phyloP scores from a whole-genome alignment of 192 early-diverging fungal genomes.

The Entrophospora sp. region DNA sequence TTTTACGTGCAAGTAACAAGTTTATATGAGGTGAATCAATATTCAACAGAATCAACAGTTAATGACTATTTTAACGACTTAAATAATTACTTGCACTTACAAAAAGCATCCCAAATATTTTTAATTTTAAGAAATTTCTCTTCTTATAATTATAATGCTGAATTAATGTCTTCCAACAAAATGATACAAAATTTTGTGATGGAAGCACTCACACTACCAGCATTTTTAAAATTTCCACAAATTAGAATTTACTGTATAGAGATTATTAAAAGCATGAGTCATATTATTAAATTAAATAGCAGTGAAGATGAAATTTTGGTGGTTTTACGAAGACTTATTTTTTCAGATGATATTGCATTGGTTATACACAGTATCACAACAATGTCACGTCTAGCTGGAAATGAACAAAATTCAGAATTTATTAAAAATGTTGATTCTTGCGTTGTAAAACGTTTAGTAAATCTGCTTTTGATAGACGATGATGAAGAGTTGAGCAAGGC shows the following conservation, averaged over 20 bases:
- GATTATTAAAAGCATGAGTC: conserved; percentile 61
- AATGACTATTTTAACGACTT: conserved; percentile 32
- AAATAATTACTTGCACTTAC: conserved; percentile 37
- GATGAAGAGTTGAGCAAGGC: conserved; percentile 62
- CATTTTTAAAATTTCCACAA: conserved; percentile 42
- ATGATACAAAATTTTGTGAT: conserved; percentile 45
- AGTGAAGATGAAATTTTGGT: conserved; percentile 57
- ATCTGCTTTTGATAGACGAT: conserved; percentile 51
- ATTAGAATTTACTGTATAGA: conserved; percentile 59
- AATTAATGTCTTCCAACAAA: conserved; percentile 36
- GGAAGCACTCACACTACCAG: conserved; percentile 50
- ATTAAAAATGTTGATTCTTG: conserved; percentile 44
- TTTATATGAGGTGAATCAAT: conserved; percentile 9
- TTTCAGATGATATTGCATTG: conserved; percentile 50
- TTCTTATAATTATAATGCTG: conserved; percentile 54
- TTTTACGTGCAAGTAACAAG: conserved; percentile 38
- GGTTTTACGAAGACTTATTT: conserved; percentile 47
- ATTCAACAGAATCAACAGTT: conserved; percentile 16
- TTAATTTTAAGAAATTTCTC: conserved; percentile 72
- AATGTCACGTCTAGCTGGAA: conserved; percentile 51
- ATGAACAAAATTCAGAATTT: conserved; percentile 54
- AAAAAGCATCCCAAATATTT: conserved; percentile 67
- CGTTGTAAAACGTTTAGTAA: conserved; percentile 48
- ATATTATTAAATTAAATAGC: conserved; percentile 44
- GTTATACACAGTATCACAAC: conserved; percentile 52